Percentiles rank a stretch among this genome's conserved stretches.
phyloP scores from a whole-genome alignment of 1,284 basidiomycete species.

The Erythrobasidium hasegawianum region DNA sequence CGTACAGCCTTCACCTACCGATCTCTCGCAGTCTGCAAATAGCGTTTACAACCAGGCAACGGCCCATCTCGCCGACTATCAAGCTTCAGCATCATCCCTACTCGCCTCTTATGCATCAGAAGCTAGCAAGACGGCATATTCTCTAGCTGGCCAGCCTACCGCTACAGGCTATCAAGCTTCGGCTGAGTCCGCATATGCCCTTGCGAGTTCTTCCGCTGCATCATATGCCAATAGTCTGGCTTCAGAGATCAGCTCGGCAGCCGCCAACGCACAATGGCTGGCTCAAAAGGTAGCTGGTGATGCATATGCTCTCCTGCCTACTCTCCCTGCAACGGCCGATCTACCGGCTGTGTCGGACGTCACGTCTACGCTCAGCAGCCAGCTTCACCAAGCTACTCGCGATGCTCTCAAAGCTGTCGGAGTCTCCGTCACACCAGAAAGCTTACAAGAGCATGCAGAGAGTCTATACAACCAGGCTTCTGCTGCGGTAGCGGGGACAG shows the following conservation, averaged over 20 bases:
- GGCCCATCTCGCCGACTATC: constrained; percentile 19
- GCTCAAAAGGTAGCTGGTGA: constrained; percentile 13
- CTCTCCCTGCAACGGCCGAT: constrained; percentile 8
- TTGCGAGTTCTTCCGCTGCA: constrained; percentile 9
- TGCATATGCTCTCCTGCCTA: constrained; percentile 26
- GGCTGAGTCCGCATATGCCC: constrained; percentile 16
- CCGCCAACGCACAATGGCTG: constrained; percentile 23
- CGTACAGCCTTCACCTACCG: constrained; percentile 36
- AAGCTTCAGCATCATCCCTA: constrained; percentile 18
- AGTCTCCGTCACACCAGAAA: constrained; percentile 21
- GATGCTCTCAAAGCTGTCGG: constrained; percentile 19
- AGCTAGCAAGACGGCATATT: constrained; percentile 21
- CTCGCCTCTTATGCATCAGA: constrained; percentile 19
- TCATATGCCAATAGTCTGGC: constrained; percentile 15
- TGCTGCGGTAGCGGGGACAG: constrained; percentile 16
- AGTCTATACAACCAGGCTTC: constrained; percentile 13
- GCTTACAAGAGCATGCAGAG: constrained; percentile 19
- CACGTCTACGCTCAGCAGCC: constrained; percentile 15
- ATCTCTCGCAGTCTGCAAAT: constrained; percentile 35
- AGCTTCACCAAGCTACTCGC: constrained; percentile 32
- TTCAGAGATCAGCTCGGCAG: constrained; percentile 20
- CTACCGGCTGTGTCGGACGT: constrained; percentile 30
- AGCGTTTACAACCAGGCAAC: constrained; percentile 30
- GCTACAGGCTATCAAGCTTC: constrained; percentile 22
- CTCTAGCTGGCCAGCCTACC: constrained; percentile 13